Conservation (phyloP, 2,329 filamentous ascomycete species). For the Colletotrichum lindemuthianum region DNA sequence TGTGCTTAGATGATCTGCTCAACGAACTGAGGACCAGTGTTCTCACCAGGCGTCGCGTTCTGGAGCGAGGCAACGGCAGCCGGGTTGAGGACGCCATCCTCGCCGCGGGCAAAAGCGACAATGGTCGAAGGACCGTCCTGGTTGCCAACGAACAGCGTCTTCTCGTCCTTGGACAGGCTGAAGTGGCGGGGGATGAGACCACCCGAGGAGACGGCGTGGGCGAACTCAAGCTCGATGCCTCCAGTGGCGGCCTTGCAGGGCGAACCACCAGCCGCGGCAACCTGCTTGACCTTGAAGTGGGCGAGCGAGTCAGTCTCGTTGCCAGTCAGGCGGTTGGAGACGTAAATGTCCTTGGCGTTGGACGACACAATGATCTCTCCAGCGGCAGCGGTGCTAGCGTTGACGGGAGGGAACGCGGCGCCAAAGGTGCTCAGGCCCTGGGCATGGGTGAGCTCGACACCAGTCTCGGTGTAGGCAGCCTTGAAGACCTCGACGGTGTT, state of each 20-base stretch:
- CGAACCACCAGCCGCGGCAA: conserved; percentile 34
- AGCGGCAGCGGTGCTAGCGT: conserved; percentile 51
- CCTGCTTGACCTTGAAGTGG: conserved; percentile 52
- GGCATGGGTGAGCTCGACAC: conserved; percentile 47
- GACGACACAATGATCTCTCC: conserved; percentile 56
- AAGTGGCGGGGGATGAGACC: conserved; percentile 59
- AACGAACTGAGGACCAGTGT: conserved; percentile 46
- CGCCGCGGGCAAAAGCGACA: conserved; percentile 42
- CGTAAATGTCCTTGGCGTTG: conserved; percentile 57
- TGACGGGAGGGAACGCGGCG: conserved; percentile 45
- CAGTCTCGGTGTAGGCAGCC: conserved; percentile 49
- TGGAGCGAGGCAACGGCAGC: conserved; percentile 42
- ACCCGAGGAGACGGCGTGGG: conserved; percentile 46
- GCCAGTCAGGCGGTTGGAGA: conserved; percentile 61
- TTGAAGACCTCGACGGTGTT: conserved; percentile 56
- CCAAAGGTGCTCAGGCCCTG: conserved; percentile 52
- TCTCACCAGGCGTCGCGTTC: conserved; percentile 42
- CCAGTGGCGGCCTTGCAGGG: conserved; percentile 39
- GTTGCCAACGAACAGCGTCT: conserved; percentile 58
- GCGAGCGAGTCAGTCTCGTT: conserved; percentile 57
- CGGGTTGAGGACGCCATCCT: conserved; percentile 43
- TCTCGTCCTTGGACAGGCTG: conserved; percentile 48
- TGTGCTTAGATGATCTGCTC: conserved; percentile 41
- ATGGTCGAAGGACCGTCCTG: conserved; percentile 53
- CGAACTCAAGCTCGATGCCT: conserved; percentile 47